Percentiles rank a stretch among this genome's conserved stretches.
Conservation (phyloP, 192 early-diverging fungal genomes). For the Geranomyces variabilis region DNA sequence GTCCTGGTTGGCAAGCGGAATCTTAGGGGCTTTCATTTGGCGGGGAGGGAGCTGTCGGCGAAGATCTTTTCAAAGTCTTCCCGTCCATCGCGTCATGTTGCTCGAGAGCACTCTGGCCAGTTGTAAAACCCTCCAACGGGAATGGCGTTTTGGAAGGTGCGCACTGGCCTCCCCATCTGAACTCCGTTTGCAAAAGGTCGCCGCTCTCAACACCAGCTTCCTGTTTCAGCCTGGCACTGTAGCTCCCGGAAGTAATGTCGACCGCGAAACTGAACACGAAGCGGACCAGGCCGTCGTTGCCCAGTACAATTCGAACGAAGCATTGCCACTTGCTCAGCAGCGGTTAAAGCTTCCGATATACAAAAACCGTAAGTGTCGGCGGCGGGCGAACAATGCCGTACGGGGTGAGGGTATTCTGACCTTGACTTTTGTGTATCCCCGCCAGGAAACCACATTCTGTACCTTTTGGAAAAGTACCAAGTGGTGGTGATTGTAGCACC, state of each 20-base stretch:
- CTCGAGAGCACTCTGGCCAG: too few species aligned
- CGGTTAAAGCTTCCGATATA: constrained; percentile 31
- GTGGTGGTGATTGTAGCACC: constrained; percentile 75
- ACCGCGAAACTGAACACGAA: constrained; percentile 67
- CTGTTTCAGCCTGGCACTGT: constrained; percentile 7
- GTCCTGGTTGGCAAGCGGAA: too few species aligned
- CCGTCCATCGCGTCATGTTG: too few species aligned
- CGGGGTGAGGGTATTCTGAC: not conserved
- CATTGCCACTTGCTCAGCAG: constrained; percentile 24
- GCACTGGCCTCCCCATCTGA: too few species aligned
- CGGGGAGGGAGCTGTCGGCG: too few species aligned
- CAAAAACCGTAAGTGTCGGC: constrained; percentile 29
- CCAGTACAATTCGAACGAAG: constrained; percentile 40
- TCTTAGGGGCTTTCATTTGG: too few species aligned
- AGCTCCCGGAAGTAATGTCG: constrained; percentile 53
- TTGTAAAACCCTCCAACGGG: too few species aligned
- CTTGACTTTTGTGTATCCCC: too few species aligned
- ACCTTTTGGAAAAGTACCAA: constrained; percentile 68
- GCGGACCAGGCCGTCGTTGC: constrained; percentile 50
- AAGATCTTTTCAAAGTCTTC: too few species aligned
- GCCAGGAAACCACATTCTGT: constrained; percentile 60
- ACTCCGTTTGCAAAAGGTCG: too few species aligned
- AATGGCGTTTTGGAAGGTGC: constrained; percentile 5
- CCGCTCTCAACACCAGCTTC: not conserved
- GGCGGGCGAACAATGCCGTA: not conserved